These are phyloP conservation scores for Geotrichum candidum DNA, from an alignment of 1,139 yeast species.

Conservation along the genomic window DNA sequence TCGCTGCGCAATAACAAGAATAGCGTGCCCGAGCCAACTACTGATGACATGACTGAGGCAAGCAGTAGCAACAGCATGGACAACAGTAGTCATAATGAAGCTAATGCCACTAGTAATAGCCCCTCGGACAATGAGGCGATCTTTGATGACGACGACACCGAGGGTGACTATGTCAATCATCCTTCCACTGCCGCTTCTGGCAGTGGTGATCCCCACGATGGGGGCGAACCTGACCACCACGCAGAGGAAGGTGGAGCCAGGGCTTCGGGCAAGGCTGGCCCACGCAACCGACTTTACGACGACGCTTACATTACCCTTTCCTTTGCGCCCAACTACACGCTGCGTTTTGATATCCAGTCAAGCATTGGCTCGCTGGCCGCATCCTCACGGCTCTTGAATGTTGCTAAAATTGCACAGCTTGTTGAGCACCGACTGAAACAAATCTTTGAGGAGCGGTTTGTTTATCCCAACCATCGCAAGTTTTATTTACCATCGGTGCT, in stretches of 20 bases:
- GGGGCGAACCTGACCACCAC: conserved; percentile 16
- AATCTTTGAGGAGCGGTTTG: conserved; percentile 90
- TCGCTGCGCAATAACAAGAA: conserved; percentile 45
- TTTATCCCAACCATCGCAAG: conserved; percentile 86
- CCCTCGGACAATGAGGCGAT: conserved; percentile 11
- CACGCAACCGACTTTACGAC: not conserved
- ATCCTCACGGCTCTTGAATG: conserved; percentile 83
- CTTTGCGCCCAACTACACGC: conserved; percentile 81
- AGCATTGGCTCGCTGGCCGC: conserved; percentile 62
- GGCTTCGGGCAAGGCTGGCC: conserved; percentile 11
- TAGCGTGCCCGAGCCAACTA: not conserved
- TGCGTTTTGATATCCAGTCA: conserved; percentile 81
- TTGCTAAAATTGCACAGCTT: conserved; percentile 82
- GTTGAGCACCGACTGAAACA: conserved; percentile 76
- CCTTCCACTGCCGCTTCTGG: not conserved
- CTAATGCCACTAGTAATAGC: not conserved
- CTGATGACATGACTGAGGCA: not conserved
- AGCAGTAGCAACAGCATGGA: not conserved
- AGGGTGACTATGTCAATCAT: not conserved
- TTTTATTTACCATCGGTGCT: conserved; percentile 80
- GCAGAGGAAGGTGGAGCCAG: conserved; percentile 11
- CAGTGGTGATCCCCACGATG: not conserved
- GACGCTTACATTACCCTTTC: conserved; percentile 77
- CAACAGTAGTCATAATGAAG: not conserved
- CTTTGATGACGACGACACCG: not conserved